Percentiles rank a stretch among this genome's conserved stretches.
phyloP scores from a whole-genome alignment of 768 basidiomycete species.

The Tricholoma furcatifolium region DNA sequence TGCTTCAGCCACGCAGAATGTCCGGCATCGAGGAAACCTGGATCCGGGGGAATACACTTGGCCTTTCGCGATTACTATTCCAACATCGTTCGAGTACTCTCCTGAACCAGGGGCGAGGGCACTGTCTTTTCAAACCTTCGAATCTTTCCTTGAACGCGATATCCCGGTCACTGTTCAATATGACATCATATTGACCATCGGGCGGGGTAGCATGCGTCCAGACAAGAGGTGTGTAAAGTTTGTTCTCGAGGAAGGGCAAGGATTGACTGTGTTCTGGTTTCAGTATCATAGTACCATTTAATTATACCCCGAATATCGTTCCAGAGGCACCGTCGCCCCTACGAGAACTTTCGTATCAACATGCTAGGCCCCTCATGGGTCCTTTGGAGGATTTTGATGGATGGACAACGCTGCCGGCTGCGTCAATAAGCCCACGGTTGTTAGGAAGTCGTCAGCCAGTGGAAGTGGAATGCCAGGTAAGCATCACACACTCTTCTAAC shows the following conservation, averaged over 20 bases:
- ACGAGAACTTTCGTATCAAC: slow-evolving; percentile 33
- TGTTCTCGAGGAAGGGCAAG: no score
- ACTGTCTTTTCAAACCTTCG: slow-evolving; percentile 20
- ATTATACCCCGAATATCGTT: slow-evolving; percentile 31
- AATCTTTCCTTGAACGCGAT: slow-evolving; percentile 34
- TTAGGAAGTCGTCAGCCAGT: slow-evolving; percentile 22
- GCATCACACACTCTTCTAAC: slow-evolving; percentile 1
- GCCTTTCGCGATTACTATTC: slow-evolving; percentile 40
- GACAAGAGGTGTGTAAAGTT: slow-evolving; percentile 34
- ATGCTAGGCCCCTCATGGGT: slow-evolving; percentile 25
- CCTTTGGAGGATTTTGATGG: slow-evolving; percentile 35
- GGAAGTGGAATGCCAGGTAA: slow-evolving; percentile 28
- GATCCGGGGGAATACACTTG: slow-evolving; percentile 32
- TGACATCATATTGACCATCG: slow-evolving; percentile 34
- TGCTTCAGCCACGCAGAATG: slow-evolving; percentile 10
- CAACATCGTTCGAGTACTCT: slow-evolving; percentile 25
- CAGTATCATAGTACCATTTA: slow-evolving; percentile 22
- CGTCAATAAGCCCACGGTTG: slow-evolving; percentile 11
- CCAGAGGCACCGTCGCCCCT: slow-evolving; percentile 30
- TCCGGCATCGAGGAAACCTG: slow-evolving; percentile 14
- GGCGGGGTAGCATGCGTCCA: slow-evolving; percentile 34
- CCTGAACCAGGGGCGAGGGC: slow-evolving; percentile 7
- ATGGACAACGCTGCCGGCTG: slow-evolving; percentile 28
- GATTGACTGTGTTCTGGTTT: neutral
- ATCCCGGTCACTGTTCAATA: slow-evolving; percentile 34